These are phyloP conservation scores for Wickerhamiella slavikovae DNA, from an alignment of 805 yeast genomes.

Conservation along the genomic window DNA sequence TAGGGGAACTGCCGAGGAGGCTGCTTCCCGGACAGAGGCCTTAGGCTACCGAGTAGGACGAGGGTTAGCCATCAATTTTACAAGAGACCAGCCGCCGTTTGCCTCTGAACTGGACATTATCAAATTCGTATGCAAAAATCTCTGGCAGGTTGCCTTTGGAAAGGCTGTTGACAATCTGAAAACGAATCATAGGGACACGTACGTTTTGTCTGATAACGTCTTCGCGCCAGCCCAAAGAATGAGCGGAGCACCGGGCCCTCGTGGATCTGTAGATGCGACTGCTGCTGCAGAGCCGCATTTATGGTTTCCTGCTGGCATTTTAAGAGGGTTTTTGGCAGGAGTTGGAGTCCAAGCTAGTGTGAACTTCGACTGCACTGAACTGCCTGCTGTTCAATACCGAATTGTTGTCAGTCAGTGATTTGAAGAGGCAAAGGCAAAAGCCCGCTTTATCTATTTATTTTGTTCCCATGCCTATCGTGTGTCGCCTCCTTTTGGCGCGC, in stretches of 20 bases:
- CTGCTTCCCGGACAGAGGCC: constrained; percentile 37
- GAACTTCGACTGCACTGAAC: constrained; percentile 36
- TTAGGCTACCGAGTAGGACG: constrained; percentile 56
- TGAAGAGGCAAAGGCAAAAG: not conserved
- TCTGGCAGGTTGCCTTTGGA: constrained; percentile 62
- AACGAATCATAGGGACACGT: constrained; percentile 78
- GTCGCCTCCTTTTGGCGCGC: not conserved
- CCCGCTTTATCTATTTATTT: no score
- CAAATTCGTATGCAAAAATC: constrained; percentile 83
- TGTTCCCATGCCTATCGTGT: no score
- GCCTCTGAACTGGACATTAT: constrained; percentile 57
- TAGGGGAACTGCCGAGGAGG: constrained; percentile 23
- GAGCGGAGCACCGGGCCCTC: constrained; percentile 18
- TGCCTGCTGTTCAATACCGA: constrained; percentile 55
- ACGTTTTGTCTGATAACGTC: constrained; percentile 50
- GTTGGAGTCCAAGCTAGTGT: constrained; percentile 50
- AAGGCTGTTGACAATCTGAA: constrained; percentile 84
- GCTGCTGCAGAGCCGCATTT: constrained; percentile 27
- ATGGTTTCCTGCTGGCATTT: constrained; percentile 59
- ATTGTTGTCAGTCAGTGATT: constrained; percentile 28
- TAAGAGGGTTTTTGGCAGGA: constrained; percentile 48
- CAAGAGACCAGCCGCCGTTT: constrained; percentile 25
- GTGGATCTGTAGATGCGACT: constrained; percentile 15
- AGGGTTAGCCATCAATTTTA: constrained; percentile 28
- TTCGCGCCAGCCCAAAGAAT: constrained; percentile 35